Conservation (phyloP, 148 eudicot species). For the Chenopodium suecicum region DNA sequence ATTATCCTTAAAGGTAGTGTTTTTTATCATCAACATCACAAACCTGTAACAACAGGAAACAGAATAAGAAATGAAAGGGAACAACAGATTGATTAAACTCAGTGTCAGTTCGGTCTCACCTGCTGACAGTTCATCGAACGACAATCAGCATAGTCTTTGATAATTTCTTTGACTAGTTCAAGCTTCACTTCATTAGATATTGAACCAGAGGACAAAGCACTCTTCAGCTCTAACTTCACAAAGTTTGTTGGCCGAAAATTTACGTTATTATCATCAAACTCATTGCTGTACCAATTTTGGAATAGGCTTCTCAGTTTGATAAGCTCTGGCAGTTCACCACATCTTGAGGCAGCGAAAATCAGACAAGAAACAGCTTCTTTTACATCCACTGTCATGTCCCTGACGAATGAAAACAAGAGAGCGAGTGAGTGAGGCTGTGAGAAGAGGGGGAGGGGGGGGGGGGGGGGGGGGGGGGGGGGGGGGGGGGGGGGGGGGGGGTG, state of each 20-base stretch:
- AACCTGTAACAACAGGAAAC: too few species aligned
- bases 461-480: too few species aligned
- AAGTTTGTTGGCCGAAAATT: conserved; percentile 17
- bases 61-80: too few species aligned
- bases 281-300: conserved; percentile 19
- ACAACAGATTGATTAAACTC: too few species aligned
- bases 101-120: neutral
- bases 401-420: neutral
- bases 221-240: conserved; percentile 23
- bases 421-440: neutral
- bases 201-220: neutral
- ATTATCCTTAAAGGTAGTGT: too few species aligned
- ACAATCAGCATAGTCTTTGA: neutral
- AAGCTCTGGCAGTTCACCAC: conserved; percentile 29
- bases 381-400: conserved; percentile 24
- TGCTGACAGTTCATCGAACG: neutral
- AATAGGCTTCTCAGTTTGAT: conserved; percentile 24
- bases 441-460: too few species aligned
- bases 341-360: conserved; percentile 32
- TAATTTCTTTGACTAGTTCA: conserved; percentile 18
- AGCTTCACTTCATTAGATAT: conserved; percentile 19
- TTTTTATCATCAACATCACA: too few species aligned
- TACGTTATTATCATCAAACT: conserved; percentile 23
- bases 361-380: conserved; percentile 24
- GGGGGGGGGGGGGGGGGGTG: too few species aligned